Evolutionary conservation across 2,329 filamentous ascomycete species (phyloP).

Genomic region (Botrytis sinoallii): DNA sequence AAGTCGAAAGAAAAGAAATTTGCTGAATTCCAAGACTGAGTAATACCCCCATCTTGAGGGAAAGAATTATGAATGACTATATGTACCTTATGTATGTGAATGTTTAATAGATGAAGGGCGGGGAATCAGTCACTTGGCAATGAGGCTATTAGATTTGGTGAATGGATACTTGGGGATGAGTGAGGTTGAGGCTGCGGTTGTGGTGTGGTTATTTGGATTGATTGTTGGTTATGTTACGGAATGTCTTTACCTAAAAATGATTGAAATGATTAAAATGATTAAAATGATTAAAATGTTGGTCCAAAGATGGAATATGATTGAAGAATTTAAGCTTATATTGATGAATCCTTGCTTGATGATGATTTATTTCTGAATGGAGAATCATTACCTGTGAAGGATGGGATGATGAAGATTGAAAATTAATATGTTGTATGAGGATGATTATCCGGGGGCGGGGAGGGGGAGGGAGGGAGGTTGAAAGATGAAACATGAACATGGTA

Average conservation of each 20-base stretch:
- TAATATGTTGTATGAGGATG: not conserved
- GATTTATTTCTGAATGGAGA: not conserved
- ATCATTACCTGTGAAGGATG: not conserved
- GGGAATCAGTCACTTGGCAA: conserved; percentile 5
- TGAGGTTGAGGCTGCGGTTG: too few species aligned
- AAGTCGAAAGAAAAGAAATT: not conserved
- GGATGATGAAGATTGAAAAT: not conserved
- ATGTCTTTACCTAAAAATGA: not conserved
- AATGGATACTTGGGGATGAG: too few species aligned
- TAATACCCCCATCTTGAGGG: not conserved
- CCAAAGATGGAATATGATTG: too few species aligned
- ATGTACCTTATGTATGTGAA: not conserved
- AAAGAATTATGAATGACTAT: not conserved
- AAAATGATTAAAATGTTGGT: too few species aligned
- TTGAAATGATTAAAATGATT: too few species aligned
- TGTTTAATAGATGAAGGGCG: not conserved
- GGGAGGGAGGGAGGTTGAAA: not conserved
- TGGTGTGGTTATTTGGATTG: not conserved
- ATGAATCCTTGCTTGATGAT: not conserved
- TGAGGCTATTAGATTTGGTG: not conserved
- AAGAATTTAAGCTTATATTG: not conserved
- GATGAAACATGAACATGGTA: not conserved
- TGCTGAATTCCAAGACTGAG: not conserved
- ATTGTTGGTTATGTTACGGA: not conserved
- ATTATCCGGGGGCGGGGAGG: not conserved